Base-by-base conservation (phyloP, 2,329 filamentous ascomycete genomes). In the Hymenotorrendiella dingleyae region DNA sequence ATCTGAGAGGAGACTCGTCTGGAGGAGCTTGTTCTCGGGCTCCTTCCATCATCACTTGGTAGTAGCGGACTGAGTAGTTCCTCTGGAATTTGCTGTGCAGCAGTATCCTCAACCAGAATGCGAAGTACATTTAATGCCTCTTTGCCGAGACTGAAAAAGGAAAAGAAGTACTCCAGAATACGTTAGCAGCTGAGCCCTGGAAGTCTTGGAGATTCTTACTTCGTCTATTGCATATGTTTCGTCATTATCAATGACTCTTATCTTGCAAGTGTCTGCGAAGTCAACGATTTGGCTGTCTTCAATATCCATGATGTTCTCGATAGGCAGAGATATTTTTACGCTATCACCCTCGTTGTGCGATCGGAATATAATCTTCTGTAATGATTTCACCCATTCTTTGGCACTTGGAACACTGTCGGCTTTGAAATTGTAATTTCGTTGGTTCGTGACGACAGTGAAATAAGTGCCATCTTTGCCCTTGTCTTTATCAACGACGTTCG, bases 331-430 rank as follows among this genome's bases (percentile, higher is more conserved):
- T 42, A 97, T 94, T 68, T 97, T 97, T 62, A 98, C 87, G 59
- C 90, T 95, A 60, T 96, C 90, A 8, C 93, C 91, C 50, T 96
- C 91, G 58, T 97, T 97, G 65, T 94, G 90, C 9, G 89, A 91
- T 38, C 90, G 78, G 60, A 97, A 97, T 44, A 97, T 96, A 54
- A 95, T 90, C 46, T 93, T 86, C 60, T 96, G 91, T 20, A 98
- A 70, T 40, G 86, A 81, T 64, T 93, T 93, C 34, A 96, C 90
- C 93, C 93, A 98, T 69, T 97, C 93, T 62, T 88, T 93, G 9
- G 93, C 93, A 60, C 86, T 95, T 4, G 82, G 75, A 1, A 78
- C 73, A 60, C 87, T 96, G 61, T 98, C 93, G 27, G 91, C 93
- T 57, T 80, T 81, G 69, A 97, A 94, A 56, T 88, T 76, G 64